Conservation (phyloP, 768 basidiomycete genomes). For the Cystobasidium onofrii region DNA sequence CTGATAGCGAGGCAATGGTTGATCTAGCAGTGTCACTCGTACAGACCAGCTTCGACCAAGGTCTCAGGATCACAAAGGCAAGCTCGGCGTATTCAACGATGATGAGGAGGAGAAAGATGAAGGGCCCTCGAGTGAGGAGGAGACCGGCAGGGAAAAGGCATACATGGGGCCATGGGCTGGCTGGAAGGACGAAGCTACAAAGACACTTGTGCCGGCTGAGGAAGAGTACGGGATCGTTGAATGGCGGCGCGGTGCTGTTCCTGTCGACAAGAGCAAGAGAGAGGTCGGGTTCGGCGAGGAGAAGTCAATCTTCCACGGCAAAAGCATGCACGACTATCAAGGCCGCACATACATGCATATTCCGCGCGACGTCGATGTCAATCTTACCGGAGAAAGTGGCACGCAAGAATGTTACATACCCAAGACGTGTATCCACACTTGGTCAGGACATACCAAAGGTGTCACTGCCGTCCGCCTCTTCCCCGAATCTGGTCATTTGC, state of each 20-base stretch:
- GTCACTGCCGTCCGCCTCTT: constrained; percentile 89
- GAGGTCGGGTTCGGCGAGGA: constrained; percentile 76
- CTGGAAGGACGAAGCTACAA: constrained; percentile 68
- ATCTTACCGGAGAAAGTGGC: constrained; percentile 66
- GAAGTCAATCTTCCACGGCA: constrained; percentile 91
- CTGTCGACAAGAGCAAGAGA: constrained; percentile 35
- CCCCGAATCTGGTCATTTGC: constrained; percentile 81
- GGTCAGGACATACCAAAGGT: constrained; percentile 95
- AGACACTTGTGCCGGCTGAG: constrained; percentile 52
- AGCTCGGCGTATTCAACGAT: constrained; percentile 67
- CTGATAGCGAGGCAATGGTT: too few relatives aligned
- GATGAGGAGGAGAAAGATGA: constrained; percentile 36
- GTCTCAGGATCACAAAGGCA: too few relatives aligned
- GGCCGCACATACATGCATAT: constrained; percentile 92
- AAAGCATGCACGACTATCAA: constrained; percentile 91
- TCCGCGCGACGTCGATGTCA: constrained; percentile 75
- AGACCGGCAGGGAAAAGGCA: constrained; percentile 4
- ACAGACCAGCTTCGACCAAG: too few relatives aligned
- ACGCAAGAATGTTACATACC: constrained; percentile 88
- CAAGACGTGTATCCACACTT: constrained; percentile 90
- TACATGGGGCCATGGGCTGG: constrained; percentile 93
- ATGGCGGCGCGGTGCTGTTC: constrained; percentile 56
- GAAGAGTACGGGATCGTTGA: constrained; percentile 51
- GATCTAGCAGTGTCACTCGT: too few relatives aligned
- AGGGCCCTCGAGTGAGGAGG: constrained; percentile 26